Base-by-base conservation (phyloP, 371 early-diverging fungal species). In the Fennellomyces sp. region DNA sequence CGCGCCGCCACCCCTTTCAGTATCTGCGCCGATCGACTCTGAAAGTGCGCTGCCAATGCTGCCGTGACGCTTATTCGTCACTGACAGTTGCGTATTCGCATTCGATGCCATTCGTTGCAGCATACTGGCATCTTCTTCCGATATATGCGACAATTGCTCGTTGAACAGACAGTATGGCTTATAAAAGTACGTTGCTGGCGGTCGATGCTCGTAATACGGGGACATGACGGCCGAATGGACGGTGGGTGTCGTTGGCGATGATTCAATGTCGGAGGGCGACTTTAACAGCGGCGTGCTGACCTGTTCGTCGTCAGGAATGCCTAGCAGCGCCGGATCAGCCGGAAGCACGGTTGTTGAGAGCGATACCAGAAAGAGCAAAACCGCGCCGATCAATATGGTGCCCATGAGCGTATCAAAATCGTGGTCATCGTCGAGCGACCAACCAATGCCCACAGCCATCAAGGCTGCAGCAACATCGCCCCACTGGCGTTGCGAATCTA, bases 391-490 rank as follows among this genome's bases (percentile, higher is more conserved):
- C 42, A 77, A 29, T 2, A 68, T 57, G 2, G 64, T 68, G 5
- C 73, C 74, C 64, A 77, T 69, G 2, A 77, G 51, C 4, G 77
- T 77, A 60, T 77, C 77, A 60, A 77, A 77, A 47, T 77, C 77
- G 56, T 77, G 74, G 38, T 77, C 77, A 33, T 73, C 68, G n/a
- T 69, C 69, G 15, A 77, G 36, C n/a, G 58, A 71, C 59, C 63
- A 71, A 17, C 73, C 77, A 33, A 77, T 71, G 1, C 59, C 61
- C 3, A 73, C 25, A 0, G 70, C 60, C 70, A 69, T 71, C 15
- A 68, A 26, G 12, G 65, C 70, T 19, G 64, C 61, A n/a, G 65
- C 60, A 12, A 56, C 41, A 52, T 73, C 69, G 0, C 77, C 77
- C 66, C 73, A 77, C 39, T 66, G 61, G 19, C 74, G 55, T 33